These are phyloP conservation scores for Colletotrichum chrysophilum DNA, from an alignment of 2,329 filamentous ascomycete species.

Conservation along the genomic window DNA sequence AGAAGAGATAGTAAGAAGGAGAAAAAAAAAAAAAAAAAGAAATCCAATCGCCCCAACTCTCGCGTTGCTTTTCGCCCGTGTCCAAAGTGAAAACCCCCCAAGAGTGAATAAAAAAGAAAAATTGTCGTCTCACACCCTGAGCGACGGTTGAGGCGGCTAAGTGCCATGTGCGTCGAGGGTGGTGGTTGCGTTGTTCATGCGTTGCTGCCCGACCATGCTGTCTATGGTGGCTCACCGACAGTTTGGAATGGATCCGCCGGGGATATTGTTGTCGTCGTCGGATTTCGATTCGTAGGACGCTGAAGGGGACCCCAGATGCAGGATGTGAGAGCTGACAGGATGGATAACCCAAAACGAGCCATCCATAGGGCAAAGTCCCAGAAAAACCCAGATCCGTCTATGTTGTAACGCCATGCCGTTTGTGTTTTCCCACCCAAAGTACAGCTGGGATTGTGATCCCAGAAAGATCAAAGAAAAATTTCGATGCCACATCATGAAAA, in stretches of 20 bases:
- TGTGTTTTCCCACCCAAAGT: background rate
- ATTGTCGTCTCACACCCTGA: constrained; percentile 10
- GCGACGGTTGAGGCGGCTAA: constrained; percentile 15
- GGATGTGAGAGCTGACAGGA: constrained; percentile 21
- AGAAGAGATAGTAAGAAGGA: background rate
- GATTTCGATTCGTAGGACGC: constrained; percentile 2
- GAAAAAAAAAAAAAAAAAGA: background rate
- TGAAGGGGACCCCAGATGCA: constrained; percentile 17
- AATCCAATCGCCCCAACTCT: constrained; percentile 1
- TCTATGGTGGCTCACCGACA: constrained; percentile 15
- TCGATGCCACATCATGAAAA: constrained; percentile 24
- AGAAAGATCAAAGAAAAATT: constrained; percentile 18
- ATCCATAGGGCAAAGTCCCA: constrained; percentile 2
- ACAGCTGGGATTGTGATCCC: constrained; percentile 5
- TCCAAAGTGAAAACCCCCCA: background rate
- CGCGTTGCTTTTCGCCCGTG: constrained; percentile 11
- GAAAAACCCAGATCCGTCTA: constrained; percentile 16
- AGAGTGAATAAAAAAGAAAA: background rate
- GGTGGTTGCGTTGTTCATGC: constrained; percentile 22
- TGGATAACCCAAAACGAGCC: background rate
- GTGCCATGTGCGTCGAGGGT: constrained; percentile 19
- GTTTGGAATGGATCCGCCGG: constrained; percentile 22
- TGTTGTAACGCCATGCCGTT: constrained; percentile 21
- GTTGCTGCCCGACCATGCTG: constrained; percentile 21
- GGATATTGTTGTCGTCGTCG: constrained; percentile 9